Conservation (phyloP, 1,139 yeast species). For the Suhomyces chickasaworum region DNA sequence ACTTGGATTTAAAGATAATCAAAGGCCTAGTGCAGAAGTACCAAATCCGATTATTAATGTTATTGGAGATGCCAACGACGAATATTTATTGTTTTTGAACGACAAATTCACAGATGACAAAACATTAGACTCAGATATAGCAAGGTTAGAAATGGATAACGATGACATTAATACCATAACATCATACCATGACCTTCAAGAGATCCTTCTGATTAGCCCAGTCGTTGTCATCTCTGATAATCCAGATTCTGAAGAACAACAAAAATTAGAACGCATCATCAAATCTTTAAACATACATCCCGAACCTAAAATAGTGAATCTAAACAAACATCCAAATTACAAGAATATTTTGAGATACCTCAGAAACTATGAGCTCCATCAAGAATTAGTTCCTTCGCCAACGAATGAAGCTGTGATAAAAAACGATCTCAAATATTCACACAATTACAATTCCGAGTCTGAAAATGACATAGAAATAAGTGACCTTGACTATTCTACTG, state of each 20-base stretch:
- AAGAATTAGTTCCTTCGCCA: conserved; percentile 3
- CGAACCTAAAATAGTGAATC: conserved; percentile 33
- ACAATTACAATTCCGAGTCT: neutral
- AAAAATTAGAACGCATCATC: conserved; percentile 25
- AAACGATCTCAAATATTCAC: conserved; percentile 14
- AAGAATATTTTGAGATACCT: conserved; percentile 28
- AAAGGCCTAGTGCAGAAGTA: conserved; percentile 2
- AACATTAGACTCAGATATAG: conserved; percentile 1
- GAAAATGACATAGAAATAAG: conserved; percentile 12
- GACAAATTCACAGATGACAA: conserved; percentile 4
- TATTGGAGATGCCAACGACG: conserved; percentile 11
- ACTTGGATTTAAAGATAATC: neutral
- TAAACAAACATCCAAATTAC: conserved; percentile 36
- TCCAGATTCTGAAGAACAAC: conserved; percentile 22
- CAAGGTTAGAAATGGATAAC: conserved; percentile 2
- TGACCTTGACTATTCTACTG: conserved; percentile 12
- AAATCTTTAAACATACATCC: conserved; percentile 31
- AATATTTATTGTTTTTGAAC: conserved; percentile 10
- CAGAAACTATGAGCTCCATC: conserved; percentile 21
- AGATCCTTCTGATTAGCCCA: conserved; percentile 33
- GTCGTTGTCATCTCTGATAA: conserved; percentile 27
- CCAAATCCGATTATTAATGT: conserved; percentile 13
- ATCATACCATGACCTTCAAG: conserved; percentile 29
- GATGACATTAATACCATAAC: conserved; percentile 8
- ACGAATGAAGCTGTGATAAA: conserved; percentile 11